Conservation (phyloP, 2,329 filamentous ascomycete genomes). For the Lecanosticta acicola region DNA sequence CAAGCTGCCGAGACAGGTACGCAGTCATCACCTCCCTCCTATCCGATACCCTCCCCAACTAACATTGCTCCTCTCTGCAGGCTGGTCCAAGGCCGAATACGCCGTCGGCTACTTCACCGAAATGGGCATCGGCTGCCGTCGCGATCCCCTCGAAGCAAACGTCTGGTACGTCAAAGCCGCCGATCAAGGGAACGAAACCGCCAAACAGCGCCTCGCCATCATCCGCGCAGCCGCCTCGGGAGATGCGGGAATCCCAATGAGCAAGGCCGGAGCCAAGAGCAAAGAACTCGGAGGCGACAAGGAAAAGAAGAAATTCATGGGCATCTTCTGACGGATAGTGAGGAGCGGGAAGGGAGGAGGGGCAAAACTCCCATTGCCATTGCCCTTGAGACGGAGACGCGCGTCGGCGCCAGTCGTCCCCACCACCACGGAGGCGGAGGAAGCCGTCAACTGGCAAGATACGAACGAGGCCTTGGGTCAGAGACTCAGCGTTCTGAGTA, state of each 20-base stretch:
- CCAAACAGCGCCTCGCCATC: slow-evolving; percentile 76
- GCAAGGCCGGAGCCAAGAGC: slow-evolving; percentile 28
- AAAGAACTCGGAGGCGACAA: slow-evolving; percentile 26
- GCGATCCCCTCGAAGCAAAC: slow-evolving; percentile 93
- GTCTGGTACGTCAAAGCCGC: slow-evolving; percentile 97
- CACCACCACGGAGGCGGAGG: neutral
- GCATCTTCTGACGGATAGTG: slow-evolving; percentile 23
- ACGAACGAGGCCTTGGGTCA: neutral
- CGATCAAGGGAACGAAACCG: slow-evolving; percentile 83
- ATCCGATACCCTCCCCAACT: neutral
- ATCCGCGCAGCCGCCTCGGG: slow-evolving; percentile 76
- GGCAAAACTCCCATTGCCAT: neutral
- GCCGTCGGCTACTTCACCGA: slow-evolving; percentile 96
- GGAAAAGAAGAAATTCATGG: slow-evolving; percentile 29
- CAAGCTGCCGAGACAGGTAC: slow-evolving; percentile 78
- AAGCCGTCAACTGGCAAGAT: neutral
- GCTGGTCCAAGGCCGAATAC: slow-evolving; percentile 71
- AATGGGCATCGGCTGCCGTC: slow-evolving; percentile 92
- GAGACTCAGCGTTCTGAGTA: neutral
- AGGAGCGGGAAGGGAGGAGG: neutral
- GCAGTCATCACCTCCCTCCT: slow-evolving; percentile 6
- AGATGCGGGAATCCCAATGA: slow-evolving; percentile 39
- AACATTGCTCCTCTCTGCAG: slow-evolving; percentile 37
- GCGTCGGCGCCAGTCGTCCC: too few relatives aligned
- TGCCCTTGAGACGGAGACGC: neutral